Base-by-base conservation (phyloP, 352 stramenopile genomes). In the Lagenidium sp. region DNA sequence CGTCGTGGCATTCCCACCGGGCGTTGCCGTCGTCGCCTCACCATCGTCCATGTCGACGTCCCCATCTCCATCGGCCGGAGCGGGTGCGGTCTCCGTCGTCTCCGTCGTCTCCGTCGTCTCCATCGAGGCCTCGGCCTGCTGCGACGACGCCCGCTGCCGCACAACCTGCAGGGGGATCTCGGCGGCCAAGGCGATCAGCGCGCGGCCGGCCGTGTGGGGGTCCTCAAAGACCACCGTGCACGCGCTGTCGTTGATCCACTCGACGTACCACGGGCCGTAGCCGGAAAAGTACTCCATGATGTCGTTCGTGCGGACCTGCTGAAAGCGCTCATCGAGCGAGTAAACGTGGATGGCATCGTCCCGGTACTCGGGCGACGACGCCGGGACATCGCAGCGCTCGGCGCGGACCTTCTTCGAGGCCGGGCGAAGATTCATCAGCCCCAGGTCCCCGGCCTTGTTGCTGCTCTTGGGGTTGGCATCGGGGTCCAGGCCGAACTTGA, bases 221-320 rank as follows among this genome's bases (percentile, higher is more conserved):
- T 93, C 80, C 47, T 90, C 57, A 47, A 93, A 93, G 19, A 93
- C 73, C 15, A 93, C 56, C 1, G 77, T 93, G 41, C 77, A 90
- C 42, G 77, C 75, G 35, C 72, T 87, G 61, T 93, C 77, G 61
- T 93, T 89, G 55, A 90, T 66, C 80, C 80, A 93, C 47, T 93
- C 80, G 32, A 93, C 75, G 58, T 93, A 93, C 18, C 76, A 85
- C 12, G 80, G 80, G 0, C 77, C 75, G 44, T 87, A 93, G 6
- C 75, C 80, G 1, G 60, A 49, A 44, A 93, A 93, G 39, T 90
- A 93, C 30, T 55, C 67, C 49, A 90, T 59, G 15, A 93, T 56
- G 43, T 93, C 80, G 43, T 60, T 85, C 36, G 77, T 90, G 31
- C 80, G 75, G 16, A 93, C 78, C 41, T 82, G 67, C 45, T 86